These are phyloP conservation scores for Rusavskia elegans DNA, from an alignment of 495 filamentous ascomycete genomes.

Conservation along the genomic window DNA sequence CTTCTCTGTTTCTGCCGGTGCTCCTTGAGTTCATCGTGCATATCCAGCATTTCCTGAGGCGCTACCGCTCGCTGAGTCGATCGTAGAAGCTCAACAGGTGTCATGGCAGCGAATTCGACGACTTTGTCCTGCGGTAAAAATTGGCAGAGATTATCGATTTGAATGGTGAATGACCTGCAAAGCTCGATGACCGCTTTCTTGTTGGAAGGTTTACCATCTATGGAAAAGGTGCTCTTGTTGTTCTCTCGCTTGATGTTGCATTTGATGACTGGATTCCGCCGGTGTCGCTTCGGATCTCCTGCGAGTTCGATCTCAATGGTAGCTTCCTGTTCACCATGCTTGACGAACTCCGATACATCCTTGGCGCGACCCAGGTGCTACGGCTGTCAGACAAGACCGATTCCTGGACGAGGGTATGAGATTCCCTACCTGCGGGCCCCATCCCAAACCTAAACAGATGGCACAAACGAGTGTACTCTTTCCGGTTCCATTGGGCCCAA, in stretches of 20 bases:
- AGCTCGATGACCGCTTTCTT: conserved; percentile 46
- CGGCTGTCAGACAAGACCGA: background rate
- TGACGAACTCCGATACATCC: conserved; percentile 78
- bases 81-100: conserved; percentile 66
- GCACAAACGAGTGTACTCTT: conserved; percentile 97
- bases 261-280: conserved; percentile 52
- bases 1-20: conserved; percentile 54
- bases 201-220: conserved; percentile 45
- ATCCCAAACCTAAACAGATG: conserved; percentile 87
- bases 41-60: conserved; percentile 59
- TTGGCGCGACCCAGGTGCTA: conserved; percentile 76
- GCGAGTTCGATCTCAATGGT: conserved; percentile 79
- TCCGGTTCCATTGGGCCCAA: conserved; percentile 93
- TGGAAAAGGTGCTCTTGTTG: conserved; percentile 56
- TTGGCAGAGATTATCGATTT: conserved; percentile 95
- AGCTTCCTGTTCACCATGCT: conserved; percentile 66
- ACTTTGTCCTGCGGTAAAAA: conserved; percentile 96
- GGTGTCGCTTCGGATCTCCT: conserved; percentile 28
- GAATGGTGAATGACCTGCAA: conserved; percentile 57
- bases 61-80: conserved; percentile 82
- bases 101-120: conserved; percentile 78
- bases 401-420: background rate
- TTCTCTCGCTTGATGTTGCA: conserved; percentile 66
- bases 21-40: conserved; percentile 58
- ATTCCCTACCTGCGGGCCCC: conserved; percentile 43